These are phyloP conservation scores for Tolypocladium sp. DNA, from an alignment of 2,329 filamentous ascomycete species.

Conservation along the genomic window DNA sequence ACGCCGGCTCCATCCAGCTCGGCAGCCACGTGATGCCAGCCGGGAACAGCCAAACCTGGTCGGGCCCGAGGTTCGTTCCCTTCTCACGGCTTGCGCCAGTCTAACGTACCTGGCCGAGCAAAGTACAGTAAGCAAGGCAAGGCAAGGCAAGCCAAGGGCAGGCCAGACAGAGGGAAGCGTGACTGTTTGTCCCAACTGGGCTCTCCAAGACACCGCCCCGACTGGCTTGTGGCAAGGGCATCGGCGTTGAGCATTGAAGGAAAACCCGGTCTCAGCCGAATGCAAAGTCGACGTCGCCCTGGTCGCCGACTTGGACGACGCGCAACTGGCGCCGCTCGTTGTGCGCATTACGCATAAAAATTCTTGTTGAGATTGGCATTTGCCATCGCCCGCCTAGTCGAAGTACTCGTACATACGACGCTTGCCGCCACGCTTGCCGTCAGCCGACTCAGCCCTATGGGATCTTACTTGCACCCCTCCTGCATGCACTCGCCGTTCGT, in stretches of 20 bases:
- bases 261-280: not conserved
- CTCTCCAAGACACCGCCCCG: not conserved
- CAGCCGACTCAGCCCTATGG: not conserved
- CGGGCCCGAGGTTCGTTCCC: not conserved
- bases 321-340: not conserved
- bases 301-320: not conserved
- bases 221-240: not conserved
- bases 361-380: not conserved
- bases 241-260: not conserved
- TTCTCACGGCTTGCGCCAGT: not conserved
- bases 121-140: too few species aligned
- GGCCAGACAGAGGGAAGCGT: not conserved
- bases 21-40: not conserved
- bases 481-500: not conserved
- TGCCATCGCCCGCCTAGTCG: not conserved
- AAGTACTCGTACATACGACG: not conserved
- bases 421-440: not conserved
- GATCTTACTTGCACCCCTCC: not conserved
- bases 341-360: not conserved
- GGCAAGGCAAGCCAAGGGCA: too few species aligned
- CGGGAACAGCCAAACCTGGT: not conserved
- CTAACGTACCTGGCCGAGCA: not conserved
- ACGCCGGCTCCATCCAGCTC: not conserved
- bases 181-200: not conserved
- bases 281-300: not conserved